These are phyloP conservation scores for Simplicillium aogashimaense DNA, from an alignment of 2,329 filamentous ascomycete genomes.

Conservation along the genomic window DNA sequence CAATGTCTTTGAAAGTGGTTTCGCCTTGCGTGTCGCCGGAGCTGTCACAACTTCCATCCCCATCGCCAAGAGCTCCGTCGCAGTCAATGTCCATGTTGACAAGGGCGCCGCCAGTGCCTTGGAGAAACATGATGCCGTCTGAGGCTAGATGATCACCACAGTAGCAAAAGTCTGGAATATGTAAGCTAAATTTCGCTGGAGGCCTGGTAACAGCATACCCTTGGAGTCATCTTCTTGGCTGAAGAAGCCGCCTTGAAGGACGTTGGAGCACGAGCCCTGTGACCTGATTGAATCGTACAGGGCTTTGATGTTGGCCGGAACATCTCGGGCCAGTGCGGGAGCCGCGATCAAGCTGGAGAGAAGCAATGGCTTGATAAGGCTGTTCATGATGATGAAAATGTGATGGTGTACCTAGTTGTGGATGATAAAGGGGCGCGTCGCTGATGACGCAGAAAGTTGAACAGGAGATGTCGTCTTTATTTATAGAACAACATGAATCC, in stretches of 20 bases:
- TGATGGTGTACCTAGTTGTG: too few species aligned
- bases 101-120: slow-evolving; percentile 27
- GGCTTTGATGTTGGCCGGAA: slow-evolving; percentile 15
- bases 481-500: too few species aligned
- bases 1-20: slow-evolving; percentile 32
- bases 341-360: background rate
- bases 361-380: background rate
- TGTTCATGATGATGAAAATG: background rate
- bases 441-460: too few species aligned
- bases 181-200: background rate
- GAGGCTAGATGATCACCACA: slow-evolving; percentile 29
- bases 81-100: slow-evolving; percentile 51
- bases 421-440: too few species aligned
- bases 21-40: slow-evolving; percentile 28
- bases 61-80: slow-evolving; percentile 34
- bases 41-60: slow-evolving; percentile 32
- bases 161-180: slow-evolving; percentile 15
- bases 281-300: slow-evolving; percentile 21
- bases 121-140: slow-evolving; percentile 33
- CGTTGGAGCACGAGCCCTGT: slow-evolving; percentile 17
- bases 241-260: slow-evolving; percentile 20
- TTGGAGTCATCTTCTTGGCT: slow-evolving; percentile 17
- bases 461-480: too few species aligned
- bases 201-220: slow-evolving; percentile 6
- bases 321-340: slow-evolving; percentile 7